These are phyloP conservation scores for Spirogloea muscicola DNA, from an alignment of 139 green algal species.

Conservation along the genomic window DNA sequence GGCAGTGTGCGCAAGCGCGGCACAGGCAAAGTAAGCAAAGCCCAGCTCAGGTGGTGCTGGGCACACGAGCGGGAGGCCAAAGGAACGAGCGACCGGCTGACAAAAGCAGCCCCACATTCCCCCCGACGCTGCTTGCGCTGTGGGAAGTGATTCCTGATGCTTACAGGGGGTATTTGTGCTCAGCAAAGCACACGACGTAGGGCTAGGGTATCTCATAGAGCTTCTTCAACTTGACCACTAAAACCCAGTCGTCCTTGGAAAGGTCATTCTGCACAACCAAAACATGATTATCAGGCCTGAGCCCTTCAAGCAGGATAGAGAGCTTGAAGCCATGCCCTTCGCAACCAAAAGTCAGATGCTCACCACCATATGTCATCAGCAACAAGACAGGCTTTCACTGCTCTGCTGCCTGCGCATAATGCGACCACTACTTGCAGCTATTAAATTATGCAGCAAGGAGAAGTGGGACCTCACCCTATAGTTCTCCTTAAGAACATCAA, in stretches of 20 bases:
- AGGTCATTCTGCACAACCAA: slow-evolving; percentile 73
- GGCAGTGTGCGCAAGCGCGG: no score
- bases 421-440: not conserved
- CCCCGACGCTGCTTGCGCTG: no score
- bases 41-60: not conserved
- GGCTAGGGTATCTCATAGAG: slow-evolving; percentile 62
- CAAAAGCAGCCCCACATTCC: not conserved
- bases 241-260: slow-evolving; percentile 86
- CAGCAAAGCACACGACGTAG: slow-evolving; percentile 12
- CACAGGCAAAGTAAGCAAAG: no score
- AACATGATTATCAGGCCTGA: not conserved
- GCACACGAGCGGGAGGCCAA: not conserved
- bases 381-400: not conserved
- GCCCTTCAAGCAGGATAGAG: not conserved
- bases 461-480: slow-evolving; percentile 52
- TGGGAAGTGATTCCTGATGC: no score
- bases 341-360: slow-evolving; percentile 3
- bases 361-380: not conserved
- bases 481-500: slow-evolving; percentile 83
- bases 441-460: not conserved
- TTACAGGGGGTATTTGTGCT: not conserved
- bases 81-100: not conserved
- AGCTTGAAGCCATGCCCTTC: not conserved
- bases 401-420: not conserved
- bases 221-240: slow-evolving; percentile 86